Evolutionary conservation across 2,329 filamentous ascomycete genomes (phyloP).

Genomic region (Chaetomiaceae sp.): DNA sequence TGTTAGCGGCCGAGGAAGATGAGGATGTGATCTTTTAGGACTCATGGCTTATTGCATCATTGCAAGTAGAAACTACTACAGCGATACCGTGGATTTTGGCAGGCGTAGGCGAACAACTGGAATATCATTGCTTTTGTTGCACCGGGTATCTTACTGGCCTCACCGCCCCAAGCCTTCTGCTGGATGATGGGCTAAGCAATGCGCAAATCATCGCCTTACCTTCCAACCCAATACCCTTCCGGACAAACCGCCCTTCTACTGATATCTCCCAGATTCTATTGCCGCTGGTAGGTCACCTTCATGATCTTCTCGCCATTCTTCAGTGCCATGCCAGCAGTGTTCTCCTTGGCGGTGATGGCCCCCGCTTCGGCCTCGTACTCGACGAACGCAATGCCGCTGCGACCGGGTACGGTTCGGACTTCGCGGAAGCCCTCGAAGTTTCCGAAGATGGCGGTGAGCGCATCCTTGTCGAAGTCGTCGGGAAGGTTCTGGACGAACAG

Average conservation of each 20-base stretch:
- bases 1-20: conserved; percentile 70
- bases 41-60: not conserved
- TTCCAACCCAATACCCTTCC: not conserved
- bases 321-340: conserved; percentile 76
- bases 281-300: conserved; percentile 93
- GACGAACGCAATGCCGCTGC: conserved; percentile 87
- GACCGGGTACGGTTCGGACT: conserved; percentile 78
- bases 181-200: too few species aligned
- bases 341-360: conserved; percentile 90
- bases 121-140: conserved; percentile 13
- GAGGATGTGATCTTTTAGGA: conserved; percentile 77
- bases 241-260: not conserved
- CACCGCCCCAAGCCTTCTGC: not conserved
- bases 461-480: conserved; percentile 76
- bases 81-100: conserved; percentile 11
- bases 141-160: not conserved
- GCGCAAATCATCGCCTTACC: conserved; percentile 4
- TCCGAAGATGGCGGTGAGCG: conserved; percentile 72
- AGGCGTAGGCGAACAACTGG: conserved; percentile 18
- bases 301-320: conserved; percentile 70
- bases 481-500: conserved; percentile 91
- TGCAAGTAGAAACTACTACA: conserved; percentile 10
- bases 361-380: conserved; percentile 90
- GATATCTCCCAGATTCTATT: conserved; percentile 42
- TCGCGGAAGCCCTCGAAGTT: conserved; percentile 93